Base-by-base conservation (phyloP, 768 basidiomycete genomes). In the Fistulinella prunicolor region DNA sequence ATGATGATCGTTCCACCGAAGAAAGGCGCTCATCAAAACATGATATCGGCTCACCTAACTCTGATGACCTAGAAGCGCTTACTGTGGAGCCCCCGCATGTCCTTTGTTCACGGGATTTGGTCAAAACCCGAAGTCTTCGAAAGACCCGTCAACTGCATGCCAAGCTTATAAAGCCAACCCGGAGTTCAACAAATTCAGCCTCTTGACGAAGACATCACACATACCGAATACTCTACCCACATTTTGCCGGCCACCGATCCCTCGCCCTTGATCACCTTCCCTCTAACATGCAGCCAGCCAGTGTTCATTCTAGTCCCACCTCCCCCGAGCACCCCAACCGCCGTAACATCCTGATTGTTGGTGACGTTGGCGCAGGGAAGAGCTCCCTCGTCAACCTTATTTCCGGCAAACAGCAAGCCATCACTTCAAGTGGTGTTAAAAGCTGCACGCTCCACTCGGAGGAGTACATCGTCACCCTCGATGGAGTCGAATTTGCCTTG, bases 351-450 rank as follows among this genome's bases (percentile, higher is more conserved):
- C 46, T 64, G 30, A 64, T 64, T 24, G 47, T 64, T 9, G 63
- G 63, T 28, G 63, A 64, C 30, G 55, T 63, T 16, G 63, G 63
- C 22, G 49, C 54, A 16, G 67, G 69, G 12, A 76, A 76, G 51
- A 74, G 73, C 48, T 71, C 70, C 4, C 60, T 74, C 37, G 53
- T 76, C 44, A 76, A 75, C 48, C 66, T 76, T 56, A 54, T 75
- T 24, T 52, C 56, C 2, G 66, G 62, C 26, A 12, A 41, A 4
- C 26, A 62, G 1, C 38, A 42, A 0, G 73, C 72, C 9, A 19
- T 9, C 2, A 62, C 63, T 7, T 72, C 69, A 9, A 61, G 55
- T 26, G 47, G 59, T 3, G 66, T 65, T 2, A 50, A 48, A 4
- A 72, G 73, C 17, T 71, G 67, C 49, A 77, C 73, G 0, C 67